Evolutionary conservation across 768 basidiomycete species (phyloP).

Genomic region (Kwoniella sp.): DNA sequence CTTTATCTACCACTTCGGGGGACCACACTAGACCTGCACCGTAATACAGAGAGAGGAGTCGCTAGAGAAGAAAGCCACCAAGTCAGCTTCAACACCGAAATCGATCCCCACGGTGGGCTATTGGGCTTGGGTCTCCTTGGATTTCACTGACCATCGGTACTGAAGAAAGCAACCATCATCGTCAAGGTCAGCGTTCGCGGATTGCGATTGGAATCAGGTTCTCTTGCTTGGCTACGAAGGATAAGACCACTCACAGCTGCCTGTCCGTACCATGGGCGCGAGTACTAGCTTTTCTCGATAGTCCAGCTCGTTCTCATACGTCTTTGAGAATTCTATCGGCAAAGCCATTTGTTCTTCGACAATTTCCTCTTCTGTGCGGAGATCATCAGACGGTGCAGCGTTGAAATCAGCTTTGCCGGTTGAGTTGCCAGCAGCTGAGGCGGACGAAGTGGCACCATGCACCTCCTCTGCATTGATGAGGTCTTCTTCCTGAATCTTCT

Average conservation of each 20-base stretch:
- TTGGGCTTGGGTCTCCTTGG: no score
- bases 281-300: slow-evolving; percentile 89
- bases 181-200: no score
- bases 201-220: no score
- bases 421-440: no score
- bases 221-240: no score
- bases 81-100: background rate
- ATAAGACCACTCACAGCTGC: slow-evolving; percentile 63
- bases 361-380: slow-evolving; percentile 21
- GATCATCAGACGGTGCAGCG: background rate
- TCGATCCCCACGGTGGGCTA: no score
- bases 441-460: no score
- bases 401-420: no score
- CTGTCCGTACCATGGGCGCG: slow-evolving; percentile 98
- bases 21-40: slow-evolving; percentile 95
- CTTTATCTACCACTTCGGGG: slow-evolving; percentile 94
- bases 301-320: slow-evolving; percentile 56
- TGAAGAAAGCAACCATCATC: no score
- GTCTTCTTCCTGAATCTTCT: no score
- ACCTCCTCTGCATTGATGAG: no score
- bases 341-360: slow-evolving; percentile 40
- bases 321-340: slow-evolving; percentile 39
- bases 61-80: slow-evolving; percentile 37
- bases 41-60: slow-evolving; percentile 83
- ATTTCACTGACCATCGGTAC: slow-evolving; percentile 6